Evolutionary conservation across 2,329 filamentous ascomycete genomes (phyloP), one percentile per base, ranked within the genome.

Genomic region (Trichoderma sp.): DNA sequence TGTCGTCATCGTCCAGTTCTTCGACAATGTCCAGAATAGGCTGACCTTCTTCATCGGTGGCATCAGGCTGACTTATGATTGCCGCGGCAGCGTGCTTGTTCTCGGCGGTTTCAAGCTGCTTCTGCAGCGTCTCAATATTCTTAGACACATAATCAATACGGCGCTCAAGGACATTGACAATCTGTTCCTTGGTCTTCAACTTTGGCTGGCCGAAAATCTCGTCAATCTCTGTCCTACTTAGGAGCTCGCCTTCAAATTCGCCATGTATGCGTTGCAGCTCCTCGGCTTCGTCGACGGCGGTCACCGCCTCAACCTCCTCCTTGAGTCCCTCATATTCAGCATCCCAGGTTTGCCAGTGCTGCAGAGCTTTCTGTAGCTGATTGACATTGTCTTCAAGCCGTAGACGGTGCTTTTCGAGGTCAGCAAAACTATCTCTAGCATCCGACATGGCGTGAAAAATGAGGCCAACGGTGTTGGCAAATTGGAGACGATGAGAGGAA

Each of bases 1-100:
- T 96, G 68, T 90, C 96, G 13, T 97, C 88, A 10, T 97, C 94
- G 76, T 98, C 96, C 29, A 98, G 83, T 81, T 97, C 89, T 80
- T 99, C 96, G 67, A 93, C 84, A 72, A 99, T 98, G 75, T 98
- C 96, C 37, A 92, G 94, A 70, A 98, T 87, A 0, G 94, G 92
- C 63, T 94, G 83, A 1, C 89, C 90, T 14, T 89, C 89, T 70
- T 92, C 91, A 70, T 91, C 89, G 64, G 83, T 84, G 56, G 85
- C 83, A 66, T 89, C 88, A 0, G 89, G 86, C 29, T 89, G 85
- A 68, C 85, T 86, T 55, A 88, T 79, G 4, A 89, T 81, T 11
- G 88, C 83, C 13, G 91, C 84, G 11, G 88, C 88, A 19, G 88
- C 87, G 60, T 95, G 82, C 75, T 91, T 91, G 71, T 90, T 86